These are phyloP conservation scores for Mycena olivaceomarginata DNA, from an alignment of 768 basidiomycete species.

Conservation along the genomic window DNA sequence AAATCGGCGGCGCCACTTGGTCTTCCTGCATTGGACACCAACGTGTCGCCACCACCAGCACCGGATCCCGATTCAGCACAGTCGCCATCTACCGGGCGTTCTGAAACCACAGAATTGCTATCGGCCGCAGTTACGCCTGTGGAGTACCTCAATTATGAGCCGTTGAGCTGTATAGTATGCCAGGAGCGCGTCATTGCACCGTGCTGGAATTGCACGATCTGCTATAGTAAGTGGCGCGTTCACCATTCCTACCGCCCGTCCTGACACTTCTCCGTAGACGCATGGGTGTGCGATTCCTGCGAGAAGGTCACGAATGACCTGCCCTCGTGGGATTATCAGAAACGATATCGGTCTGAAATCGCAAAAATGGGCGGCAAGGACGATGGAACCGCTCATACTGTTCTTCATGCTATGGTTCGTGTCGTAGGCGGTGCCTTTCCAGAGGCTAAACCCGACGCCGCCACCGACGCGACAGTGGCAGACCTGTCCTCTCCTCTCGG, in stretches of 20 bases:
- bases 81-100: neutral
- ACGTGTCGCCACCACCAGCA: neutral
- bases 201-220: conserved; percentile 30
- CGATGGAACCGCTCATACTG: neutral
- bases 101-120: neutral
- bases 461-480: neutral
- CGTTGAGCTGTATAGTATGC: conserved; percentile 6
- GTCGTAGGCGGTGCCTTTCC: neutral
- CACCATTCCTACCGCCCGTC: too few species aligned
- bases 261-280: neutral
- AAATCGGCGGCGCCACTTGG: neutral
- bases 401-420: conserved; percentile 23
- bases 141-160: neutral
- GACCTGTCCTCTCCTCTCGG: neutral
- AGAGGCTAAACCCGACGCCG: neutral
- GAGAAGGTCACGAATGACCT: conserved; percentile 22
- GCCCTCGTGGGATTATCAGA: conserved; percentile 22
- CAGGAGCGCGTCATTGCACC: conserved; percentile 7
- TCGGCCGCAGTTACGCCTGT: conserved; percentile 17
- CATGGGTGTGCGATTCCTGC: conserved; percentile 37
- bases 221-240: neutral
- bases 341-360: conserved; percentile 21
- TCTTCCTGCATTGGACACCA: conserved; percentile 18
- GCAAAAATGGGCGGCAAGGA: neutral
- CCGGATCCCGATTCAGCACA: neutral